These are phyloP conservation scores for Sisymbrium irio DNA, from an alignment of 345 rosid genomes.

Conservation along the genomic window DNA sequence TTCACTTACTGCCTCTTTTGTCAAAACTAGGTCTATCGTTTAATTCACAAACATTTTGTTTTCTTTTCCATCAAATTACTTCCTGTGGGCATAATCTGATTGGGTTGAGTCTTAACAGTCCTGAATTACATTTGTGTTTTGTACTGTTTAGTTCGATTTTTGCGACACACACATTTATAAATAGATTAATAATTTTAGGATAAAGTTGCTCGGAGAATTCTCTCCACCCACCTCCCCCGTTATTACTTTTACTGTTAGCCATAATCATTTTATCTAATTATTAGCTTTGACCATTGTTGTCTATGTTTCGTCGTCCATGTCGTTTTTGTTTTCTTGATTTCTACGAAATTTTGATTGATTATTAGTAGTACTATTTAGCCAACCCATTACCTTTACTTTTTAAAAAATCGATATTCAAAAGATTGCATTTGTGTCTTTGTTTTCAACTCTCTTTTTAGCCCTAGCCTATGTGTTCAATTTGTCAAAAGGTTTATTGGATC, in stretches of 20 bases:
- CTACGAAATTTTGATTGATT: not conserved
- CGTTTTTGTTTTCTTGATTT: not conserved
- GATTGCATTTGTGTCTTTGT: conserved; percentile 6
- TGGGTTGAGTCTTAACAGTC: not conserved
- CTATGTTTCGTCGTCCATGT: conserved; percentile 3
- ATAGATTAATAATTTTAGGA: not conserved
- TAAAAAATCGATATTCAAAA: conserved; percentile 14
- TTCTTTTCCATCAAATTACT: not conserved
- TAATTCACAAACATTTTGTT: not conserved
- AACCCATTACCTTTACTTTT: not conserved
- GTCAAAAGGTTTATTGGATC: conserved; percentile 28
- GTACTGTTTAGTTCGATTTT: not conserved
- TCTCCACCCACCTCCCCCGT: conserved; percentile 21
- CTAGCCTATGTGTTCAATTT: conserved; percentile 16
- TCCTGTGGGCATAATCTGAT: not conserved
- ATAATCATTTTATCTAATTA: conserved; percentile 28
- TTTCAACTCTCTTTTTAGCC: conserved; percentile 24
- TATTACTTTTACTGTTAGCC: conserved; percentile 19
- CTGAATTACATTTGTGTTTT: not conserved
- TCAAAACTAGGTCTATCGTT: not conserved
- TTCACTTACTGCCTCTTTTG: conserved; percentile 7
- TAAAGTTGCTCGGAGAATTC: conserved; percentile 19
- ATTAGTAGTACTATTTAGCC: not conserved
- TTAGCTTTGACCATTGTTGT: conserved; percentile 35
- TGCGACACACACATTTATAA: no score